Percentiles rank a stretch among this genome's conserved stretches.
Evolutionary conservation across 2,329 filamentous ascomycete species (phyloP).

Genomic region (Biscogniauxia mediterranea): DNA sequence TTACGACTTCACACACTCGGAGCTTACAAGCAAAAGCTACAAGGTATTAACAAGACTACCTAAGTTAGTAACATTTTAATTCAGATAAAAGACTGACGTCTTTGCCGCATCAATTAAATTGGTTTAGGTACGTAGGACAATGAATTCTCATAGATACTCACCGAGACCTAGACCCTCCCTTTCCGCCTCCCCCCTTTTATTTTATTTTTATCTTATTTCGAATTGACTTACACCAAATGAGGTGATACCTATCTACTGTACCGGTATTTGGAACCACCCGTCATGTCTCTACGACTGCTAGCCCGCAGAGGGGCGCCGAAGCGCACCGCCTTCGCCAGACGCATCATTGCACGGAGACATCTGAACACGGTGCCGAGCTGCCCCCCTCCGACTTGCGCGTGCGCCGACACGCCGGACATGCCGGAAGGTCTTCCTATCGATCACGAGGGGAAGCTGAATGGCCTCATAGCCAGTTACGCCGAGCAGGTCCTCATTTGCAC

Average conservation of each 20-base stretch:
- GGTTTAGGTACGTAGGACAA: neutral
- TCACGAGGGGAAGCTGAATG: slow-evolving; percentile 64
- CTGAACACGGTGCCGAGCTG: slow-evolving; percentile 53
- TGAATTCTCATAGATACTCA: neutral
- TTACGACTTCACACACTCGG: too few species aligned
- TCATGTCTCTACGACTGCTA: slow-evolving; percentile 26
- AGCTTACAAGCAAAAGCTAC: too few species aligned
- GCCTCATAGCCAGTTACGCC: slow-evolving; percentile 73
- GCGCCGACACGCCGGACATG: slow-evolving; percentile 63
- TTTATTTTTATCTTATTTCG: neutral
- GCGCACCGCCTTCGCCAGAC: slow-evolving; percentile 4
- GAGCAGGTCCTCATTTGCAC: slow-evolving; percentile 85
- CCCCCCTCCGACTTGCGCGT: slow-evolving; percentile 74
- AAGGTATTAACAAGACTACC: too few species aligned
- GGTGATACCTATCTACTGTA: neutral
- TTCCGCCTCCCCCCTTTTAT: too few species aligned
- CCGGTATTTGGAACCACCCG: neutral
- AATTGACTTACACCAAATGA: neutral
- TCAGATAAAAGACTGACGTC: too few species aligned
- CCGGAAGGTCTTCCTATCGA: slow-evolving; percentile 74
- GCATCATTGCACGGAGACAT: neutral
- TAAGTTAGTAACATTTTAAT: too few species aligned
- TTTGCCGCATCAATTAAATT: too few species aligned
- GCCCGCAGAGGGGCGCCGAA: slow-evolving; percentile 13
- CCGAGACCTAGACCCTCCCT: neutral